Base-by-base conservation (phyloP, 768 basidiomycete genomes). In the Hericium coralloides region DNA sequence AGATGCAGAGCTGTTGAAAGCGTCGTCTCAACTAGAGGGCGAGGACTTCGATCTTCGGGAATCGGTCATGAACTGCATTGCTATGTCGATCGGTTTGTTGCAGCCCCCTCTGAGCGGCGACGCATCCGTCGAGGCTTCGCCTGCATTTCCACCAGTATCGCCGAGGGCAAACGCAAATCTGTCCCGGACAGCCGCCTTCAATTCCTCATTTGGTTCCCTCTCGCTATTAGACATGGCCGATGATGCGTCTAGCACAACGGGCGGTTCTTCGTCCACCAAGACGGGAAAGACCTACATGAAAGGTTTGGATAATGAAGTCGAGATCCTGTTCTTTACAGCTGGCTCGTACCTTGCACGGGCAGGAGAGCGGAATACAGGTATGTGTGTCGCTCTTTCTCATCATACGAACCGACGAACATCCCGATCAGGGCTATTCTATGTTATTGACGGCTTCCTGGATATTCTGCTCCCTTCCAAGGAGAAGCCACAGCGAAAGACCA, bases 41-140 rank as follows among this genome's bases (percentile, higher is more conserved):
- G 87, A 86, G 23, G 92, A 95, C 20, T 95, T 98, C 63, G 92
- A 98, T 68, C 80, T 98, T n/a, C 82, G 92, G 38, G 92, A 94
- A 63, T 94, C 92, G 63, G 95, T 99, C 36, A 94, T 98, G 92
- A 88, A 89, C 0, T 95, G 92, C 69, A 95, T 99, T 59, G 94
- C 95, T 1, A 95, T 95, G 69, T 95, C 93, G 2, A 98, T 99
- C 57, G 97, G 97, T 3, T 77, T 99, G 12, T 73, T 92, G 22
- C 95, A 97, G 61, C 90, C 94, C 3, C 85, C 92, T 2, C 70
- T 89, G 18, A 88, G 85, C 55, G 83, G 79, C 43, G 76, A 73
- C 49, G 84, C 83, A 38, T 88, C 86, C 2, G 70, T 79, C 2
- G 84, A 86, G 60, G 78, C 79, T 2, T 88, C 87, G 0, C 88